Conservation (phyloP, 495 filamentous ascomycete species). For the Talaromyces adpressus region DNA sequence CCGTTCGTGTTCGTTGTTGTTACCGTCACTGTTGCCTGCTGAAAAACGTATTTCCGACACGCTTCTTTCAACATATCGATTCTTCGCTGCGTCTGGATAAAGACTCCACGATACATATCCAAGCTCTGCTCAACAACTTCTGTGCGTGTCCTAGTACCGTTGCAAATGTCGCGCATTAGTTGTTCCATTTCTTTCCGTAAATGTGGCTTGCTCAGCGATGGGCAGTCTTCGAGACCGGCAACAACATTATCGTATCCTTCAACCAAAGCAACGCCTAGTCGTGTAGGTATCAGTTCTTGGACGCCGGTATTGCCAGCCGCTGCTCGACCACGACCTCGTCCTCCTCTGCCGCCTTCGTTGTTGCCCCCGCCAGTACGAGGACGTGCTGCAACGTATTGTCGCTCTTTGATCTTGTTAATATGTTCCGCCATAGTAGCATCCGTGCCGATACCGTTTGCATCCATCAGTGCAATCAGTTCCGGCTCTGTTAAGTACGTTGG, state of each 20-base stretch:
- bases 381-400: constrained; percentile 69
- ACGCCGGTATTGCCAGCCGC: constrained; percentile 44
- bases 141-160: constrained; percentile 65
- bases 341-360: constrained; percentile 12
- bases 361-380: constrained; percentile 32
- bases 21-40: constrained; percentile 12
- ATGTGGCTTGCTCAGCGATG: constrained; percentile 92
- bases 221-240: constrained; percentile 59
- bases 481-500: constrained; percentile 90
- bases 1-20: constrained; percentile 1
- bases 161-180: constrained; percentile 91
- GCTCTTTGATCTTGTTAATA: constrained; percentile 87
- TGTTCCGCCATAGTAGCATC: constrained; percentile 99
- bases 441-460: constrained; percentile 96
- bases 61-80: constrained; percentile 65
- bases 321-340: constrained; percentile 34
- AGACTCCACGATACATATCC: constrained; percentile 78
- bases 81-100: constrained; percentile 65
- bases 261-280: constrained; percentile 81
- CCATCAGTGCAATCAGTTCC: constrained; percentile 96
- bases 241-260: constrained; percentile 86
- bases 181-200: constrained; percentile 95
- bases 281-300: constrained; percentile 85
- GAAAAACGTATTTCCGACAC: constrained; percentile 42
- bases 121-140: constrained; percentile 74